phyloP scores from a whole-genome alignment of 345 rosid genomes.

The Lepidium aucheri region DNA sequence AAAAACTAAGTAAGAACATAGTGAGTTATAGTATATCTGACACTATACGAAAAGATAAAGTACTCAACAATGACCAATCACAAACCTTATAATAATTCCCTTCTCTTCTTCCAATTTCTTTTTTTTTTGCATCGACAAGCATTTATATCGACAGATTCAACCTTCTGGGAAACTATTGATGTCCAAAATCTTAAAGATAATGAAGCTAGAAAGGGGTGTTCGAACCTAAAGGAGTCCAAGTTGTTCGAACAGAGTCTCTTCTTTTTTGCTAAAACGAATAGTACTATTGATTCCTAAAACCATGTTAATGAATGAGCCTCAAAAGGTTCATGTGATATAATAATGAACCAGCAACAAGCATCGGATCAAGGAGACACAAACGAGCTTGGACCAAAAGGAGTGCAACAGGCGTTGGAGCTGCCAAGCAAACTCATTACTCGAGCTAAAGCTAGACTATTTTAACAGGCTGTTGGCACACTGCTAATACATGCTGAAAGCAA shows the following conservation, averaged over 20 bases:
- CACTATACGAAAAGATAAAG: background rate
- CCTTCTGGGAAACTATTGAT: no score
- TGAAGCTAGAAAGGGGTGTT: background rate
- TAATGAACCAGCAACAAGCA: no score
- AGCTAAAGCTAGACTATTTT: no score
- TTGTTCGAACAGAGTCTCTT: conserved; percentile 88
- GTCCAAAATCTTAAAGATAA: background rate
- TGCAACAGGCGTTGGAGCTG: no score
- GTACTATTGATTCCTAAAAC: conserved; percentile 92
- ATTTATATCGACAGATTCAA: background rate
- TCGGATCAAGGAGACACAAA: no score
- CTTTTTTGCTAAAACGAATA: conserved; percentile 88
- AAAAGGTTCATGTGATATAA: no score
- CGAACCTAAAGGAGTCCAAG: conserved; percentile 98
- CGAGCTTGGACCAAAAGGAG: no score
- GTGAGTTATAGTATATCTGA: background rate
- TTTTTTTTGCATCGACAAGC: conserved; percentile 59
- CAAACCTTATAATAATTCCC: conserved; percentile 55
- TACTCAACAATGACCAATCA: conserved; percentile 73
- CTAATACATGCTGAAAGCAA: no score
- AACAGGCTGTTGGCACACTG: no score
- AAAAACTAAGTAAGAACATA: background rate
- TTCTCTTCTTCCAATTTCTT: conserved; percentile 52
- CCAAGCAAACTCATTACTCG: no score
- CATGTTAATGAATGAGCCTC: no score